Conservation (phyloP, 1,284 basidiomycete genomes). For the Testicularia cyperi region DNA sequence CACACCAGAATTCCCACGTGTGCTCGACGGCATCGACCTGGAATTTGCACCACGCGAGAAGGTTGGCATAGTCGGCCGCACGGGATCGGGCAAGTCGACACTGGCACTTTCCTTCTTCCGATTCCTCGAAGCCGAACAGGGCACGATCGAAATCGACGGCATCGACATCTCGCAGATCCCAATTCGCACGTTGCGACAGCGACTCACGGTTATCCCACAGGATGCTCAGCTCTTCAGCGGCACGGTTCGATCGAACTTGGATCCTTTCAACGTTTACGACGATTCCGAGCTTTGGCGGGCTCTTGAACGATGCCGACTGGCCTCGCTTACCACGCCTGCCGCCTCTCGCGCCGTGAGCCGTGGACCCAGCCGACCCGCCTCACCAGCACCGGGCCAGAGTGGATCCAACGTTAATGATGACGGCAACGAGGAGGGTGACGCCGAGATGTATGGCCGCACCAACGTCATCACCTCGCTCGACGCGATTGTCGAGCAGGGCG, state of each 20-base stretch:
- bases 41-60: slow-evolving; percentile 56
- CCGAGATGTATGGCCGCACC: slow-evolving; percentile 52
- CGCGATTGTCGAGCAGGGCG: slow-evolving; percentile 64
- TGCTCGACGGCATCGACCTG: slow-evolving; percentile 53
- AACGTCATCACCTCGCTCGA: slow-evolving; percentile 64
- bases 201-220: slow-evolving; percentile 86
- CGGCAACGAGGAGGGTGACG: slow-evolving; percentile 4
- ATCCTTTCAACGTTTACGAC: slow-evolving; percentile 73
- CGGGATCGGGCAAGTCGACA: slow-evolving; percentile 83
- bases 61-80: slow-evolving; percentile 64
- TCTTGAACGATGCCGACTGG: slow-evolving; percentile 63
- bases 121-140: slow-evolving; percentile 80
- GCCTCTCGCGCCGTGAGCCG: slow-evolving; percentile 30
- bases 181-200: slow-evolving; percentile 77
- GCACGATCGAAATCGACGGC: slow-evolving; percentile 82
- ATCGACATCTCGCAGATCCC: slow-evolving; percentile 84
- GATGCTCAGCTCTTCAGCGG: slow-evolving; percentile 65
- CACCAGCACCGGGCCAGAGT: slow-evolving; percentile 12
- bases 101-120: slow-evolving; percentile 92
- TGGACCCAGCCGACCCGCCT: slow-evolving; percentile 33
- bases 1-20: slow-evolving; percentile 56
- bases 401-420: slow-evolving; percentile 2
- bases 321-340: slow-evolving; percentile 34
- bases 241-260: slow-evolving; percentile 59
- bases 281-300: slow-evolving; percentile 68